Evolutionary conservation across 805 yeast species (phyloP), one percentile per base, ranked within the genome.

Genomic region (Ogataea polymorpha): DNA sequence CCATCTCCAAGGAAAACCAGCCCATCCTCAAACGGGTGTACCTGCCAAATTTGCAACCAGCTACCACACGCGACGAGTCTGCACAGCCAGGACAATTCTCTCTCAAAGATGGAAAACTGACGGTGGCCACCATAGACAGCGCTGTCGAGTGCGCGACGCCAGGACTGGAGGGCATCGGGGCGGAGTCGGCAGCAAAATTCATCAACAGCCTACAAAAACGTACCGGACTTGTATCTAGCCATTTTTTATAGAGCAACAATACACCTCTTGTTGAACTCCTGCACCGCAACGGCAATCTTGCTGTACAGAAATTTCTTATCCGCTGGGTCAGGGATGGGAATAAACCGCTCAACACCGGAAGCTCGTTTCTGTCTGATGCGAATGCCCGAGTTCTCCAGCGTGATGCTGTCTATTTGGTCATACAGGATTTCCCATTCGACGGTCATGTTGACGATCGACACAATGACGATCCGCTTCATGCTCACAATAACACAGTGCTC

Each of bases 351-450:
- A 5, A 72, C 73, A 1, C 72, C 74, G 14, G 54, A 56, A 1
- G 41, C 13, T 6, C 42, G 34, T 52, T 79, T 74, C 44, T 84
- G 66, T 9, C 73, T 77, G 46, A 91, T 72, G 36, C 77, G 74
- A 24, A 91, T 76, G 0, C 99, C 99, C 0, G 89, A 80, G 16
- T 77, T 70, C 51, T 87, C 96, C 53, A 85, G 71, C 0, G 86
- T 74, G 26, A 91, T 83, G 2, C 88, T 73, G 48, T 75, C 80
- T 35, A 91, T 72, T 23, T 77, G 71, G 32, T 75, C 77, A 59
- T 81, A 87, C 6, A 68, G 56, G 10, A 87, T 76, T 6, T 74
- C 71, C 98, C 99, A 91, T 50, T 77, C 78, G 1, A 79, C 69
- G 27, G 70, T 72, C 67, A 83, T 62, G 1, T 71, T 67, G 32